Evolutionary conservation across 352 stramenopile species (phyloP).

Genomic region (Aphanomyces euteiches): DNA sequence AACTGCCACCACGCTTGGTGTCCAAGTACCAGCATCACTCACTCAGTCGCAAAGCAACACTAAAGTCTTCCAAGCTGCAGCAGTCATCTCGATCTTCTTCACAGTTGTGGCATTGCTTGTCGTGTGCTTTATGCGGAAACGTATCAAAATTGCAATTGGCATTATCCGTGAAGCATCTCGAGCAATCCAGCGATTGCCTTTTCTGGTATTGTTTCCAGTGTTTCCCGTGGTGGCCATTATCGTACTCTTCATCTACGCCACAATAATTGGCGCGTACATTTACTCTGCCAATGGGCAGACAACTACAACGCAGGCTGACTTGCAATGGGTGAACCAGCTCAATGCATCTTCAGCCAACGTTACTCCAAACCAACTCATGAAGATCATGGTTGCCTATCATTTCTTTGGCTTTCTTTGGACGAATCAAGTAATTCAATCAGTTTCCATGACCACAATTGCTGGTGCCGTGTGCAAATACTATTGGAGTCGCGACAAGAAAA

Average conservation of each 20-base stretch:
- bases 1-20: not conserved
- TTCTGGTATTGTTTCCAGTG: conserved; percentile 67
- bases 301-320: conserved; percentile 17
- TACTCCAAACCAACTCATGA: conserved; percentile 41
- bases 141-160: conserved; percentile 63
- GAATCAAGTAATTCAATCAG: conserved; percentile 92
- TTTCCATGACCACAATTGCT: conserved; percentile 93
- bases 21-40: conserved; percentile 21
- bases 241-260: conserved; percentile 58
- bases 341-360: conserved; percentile 38
- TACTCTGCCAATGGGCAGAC: conserved; percentile 48
- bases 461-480: conserved; percentile 90
- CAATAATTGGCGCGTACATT: conserved; percentile 58
- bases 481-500: conserved; percentile 81
- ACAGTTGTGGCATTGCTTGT: conserved; percentile 62
- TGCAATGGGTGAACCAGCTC: conserved; percentile 41
- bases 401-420: conserved; percentile 97
- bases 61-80: conserved; percentile 53
- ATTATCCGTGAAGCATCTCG: conserved; percentile 77
- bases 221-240: conserved; percentile 60
- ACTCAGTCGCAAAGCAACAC: conserved; percentile 44
- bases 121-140: conserved; percentile 81
- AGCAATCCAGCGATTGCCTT: conserved; percentile 53
- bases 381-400: conserved; percentile 67
- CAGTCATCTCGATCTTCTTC: conserved; percentile 62